Conservation (phyloP, 306 rosid species). For the Cucurbita pepo region DNA sequence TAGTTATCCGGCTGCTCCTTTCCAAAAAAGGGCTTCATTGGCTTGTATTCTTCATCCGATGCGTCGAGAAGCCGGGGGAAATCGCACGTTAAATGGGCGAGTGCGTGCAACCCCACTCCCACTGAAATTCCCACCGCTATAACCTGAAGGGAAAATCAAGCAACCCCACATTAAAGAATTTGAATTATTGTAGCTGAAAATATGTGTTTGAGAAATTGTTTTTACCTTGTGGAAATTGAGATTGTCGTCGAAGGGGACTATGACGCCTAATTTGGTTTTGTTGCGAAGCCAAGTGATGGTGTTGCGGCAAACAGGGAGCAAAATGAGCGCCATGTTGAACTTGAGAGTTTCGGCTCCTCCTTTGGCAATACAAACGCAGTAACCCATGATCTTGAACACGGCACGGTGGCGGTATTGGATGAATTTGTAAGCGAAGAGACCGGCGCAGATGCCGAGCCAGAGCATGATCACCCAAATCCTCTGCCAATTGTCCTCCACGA, state of each 20-base stretch:
- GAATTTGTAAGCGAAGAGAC: conserved; percentile 35
- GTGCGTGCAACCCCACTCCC: conserved; percentile 35
- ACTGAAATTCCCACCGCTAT: conserved; percentile 19
- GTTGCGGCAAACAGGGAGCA: conserved; percentile 49
- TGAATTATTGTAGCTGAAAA: no score
- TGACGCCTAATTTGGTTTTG: conserved; percentile 32
- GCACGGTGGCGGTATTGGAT: conserved; percentile 27
- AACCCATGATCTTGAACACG: conserved; percentile 33
- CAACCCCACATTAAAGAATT: no score
- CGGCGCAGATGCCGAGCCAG: conserved; percentile 22
- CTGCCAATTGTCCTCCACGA: conserved; percentile 35
- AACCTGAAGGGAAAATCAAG: not conserved
- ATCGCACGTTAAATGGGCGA: conserved; percentile 36
- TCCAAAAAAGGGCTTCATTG: conserved; percentile 26
- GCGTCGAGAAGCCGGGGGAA: conserved; percentile 34
- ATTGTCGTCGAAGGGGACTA: conserved; percentile 45
- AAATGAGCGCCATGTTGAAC: conserved; percentile 45
- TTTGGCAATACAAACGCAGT: conserved; percentile 43
- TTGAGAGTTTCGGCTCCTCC: conserved; percentile 55
- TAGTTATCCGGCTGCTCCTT: conserved; percentile 25
- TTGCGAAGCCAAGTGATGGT: conserved; percentile 58
- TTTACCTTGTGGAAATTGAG: conserved; percentile 33
- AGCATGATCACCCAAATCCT: conserved; percentile 38
- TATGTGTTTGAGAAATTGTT: no score
- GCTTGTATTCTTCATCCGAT: conserved; percentile 18